Base-by-base conservation (phyloP, 1,284 basidiomycete species). In the Apiotrichum mycotoxinovorans region DNA sequence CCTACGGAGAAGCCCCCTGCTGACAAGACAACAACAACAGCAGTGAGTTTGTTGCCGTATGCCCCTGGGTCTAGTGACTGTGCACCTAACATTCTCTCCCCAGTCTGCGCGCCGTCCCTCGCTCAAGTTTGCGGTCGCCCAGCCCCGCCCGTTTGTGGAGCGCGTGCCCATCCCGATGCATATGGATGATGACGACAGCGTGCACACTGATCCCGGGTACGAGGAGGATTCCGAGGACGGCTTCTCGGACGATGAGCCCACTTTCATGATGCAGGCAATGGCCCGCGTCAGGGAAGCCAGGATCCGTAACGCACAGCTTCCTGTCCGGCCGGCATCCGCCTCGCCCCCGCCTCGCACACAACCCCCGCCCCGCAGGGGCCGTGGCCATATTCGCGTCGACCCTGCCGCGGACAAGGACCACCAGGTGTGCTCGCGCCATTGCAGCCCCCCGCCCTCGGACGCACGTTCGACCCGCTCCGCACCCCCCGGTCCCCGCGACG, bases 221-320 rank as follows among this genome's bases (percentile, higher is more conserved):
- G 63, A 67, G 43, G 70, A 72, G 42, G 70, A 72, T 46, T 65
- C 66, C 15, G 70, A 74, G 48, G 68, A 67, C 30, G 71, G 69
- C 4, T 65, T 64, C 41, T 63, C 67, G 0, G 69, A 70, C 22
- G 64, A 67, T 25, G 67, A 49, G 33, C 55, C 50, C 2, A 23
- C 47, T 8, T 56, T 50, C 37, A 57, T 38, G 38, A 37, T 57
- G 27, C 34, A 57, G 53, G 51, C 41, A 2, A 43, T 54, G 22
- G 42, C 48, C 17, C 52, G 48, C 27, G 56, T 52, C 7, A 47
- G 56, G 4, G 49, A 51, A 41, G 38, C 26, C 17, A 12, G 26
- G 3, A 11, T 40, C 11, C 49, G 49, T 40, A 27, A 38, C 37
- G 26, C 49, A 10, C 3, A 27, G 11, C 18, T 45, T 26, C 58